Evolutionary conservation across 129 eudicot species (phyloP).

Genomic region (Erigeron canadensis): DNA sequence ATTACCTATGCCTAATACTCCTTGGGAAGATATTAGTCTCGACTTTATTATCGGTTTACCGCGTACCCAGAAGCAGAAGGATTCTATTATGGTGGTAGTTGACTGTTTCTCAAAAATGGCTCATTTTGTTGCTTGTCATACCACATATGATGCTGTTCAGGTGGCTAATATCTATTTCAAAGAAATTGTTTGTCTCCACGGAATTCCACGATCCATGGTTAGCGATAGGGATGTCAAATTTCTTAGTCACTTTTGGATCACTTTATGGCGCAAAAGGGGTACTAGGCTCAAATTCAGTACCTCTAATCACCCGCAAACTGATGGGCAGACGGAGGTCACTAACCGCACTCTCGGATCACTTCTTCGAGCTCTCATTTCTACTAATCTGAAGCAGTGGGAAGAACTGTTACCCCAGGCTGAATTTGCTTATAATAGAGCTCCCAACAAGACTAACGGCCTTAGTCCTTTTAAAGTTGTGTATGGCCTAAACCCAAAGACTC

Average conservation of each 20-base stretch:
- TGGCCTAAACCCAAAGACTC: not conserved
- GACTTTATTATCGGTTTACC: conserved; percentile 19
- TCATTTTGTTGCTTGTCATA: conserved; percentile 21
- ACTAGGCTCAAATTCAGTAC: conserved; percentile 17
- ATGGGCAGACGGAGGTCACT: conserved; percentile 23
- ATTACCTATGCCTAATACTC: not conserved
- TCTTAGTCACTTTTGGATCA: conserved; percentile 25
- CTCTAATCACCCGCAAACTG: conserved; percentile 23
- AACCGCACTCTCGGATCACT: not conserved
- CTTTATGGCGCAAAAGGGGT: conserved; percentile 17
- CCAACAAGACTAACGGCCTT: not conserved
- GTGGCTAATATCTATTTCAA: conserved; percentile 15
- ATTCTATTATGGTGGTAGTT: conserved; percentile 25
- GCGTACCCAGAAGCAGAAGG: conserved; percentile 1
- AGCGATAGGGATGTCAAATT: conserved; percentile 25
- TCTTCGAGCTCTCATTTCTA: not conserved
- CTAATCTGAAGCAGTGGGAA: conserved; percentile 8
- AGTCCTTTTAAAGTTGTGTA: conserved; percentile 13
- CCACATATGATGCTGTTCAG: conserved; percentile 14
- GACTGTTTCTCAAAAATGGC: conserved; percentile 36
- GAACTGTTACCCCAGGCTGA: not conserved
- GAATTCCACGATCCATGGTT: conserved; percentile 9
- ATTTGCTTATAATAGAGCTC: conserved; percentile 18
- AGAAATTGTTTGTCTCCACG: conserved; percentile 20
- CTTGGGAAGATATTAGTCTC: conserved; percentile 22